phyloP scores from a whole-genome alignment of 306 rosid species.

The Inga laurina region DNA sequence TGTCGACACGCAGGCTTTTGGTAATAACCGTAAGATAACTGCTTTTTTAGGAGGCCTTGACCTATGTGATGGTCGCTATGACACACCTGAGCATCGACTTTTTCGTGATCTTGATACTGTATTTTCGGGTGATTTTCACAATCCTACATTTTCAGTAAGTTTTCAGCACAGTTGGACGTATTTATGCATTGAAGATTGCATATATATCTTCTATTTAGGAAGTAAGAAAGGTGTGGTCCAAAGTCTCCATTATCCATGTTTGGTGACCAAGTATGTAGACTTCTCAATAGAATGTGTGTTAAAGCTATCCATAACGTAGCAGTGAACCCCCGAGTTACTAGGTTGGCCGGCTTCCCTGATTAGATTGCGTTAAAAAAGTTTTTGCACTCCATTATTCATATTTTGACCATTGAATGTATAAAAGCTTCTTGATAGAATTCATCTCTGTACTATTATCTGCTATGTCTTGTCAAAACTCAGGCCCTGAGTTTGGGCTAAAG shows the following conservation, averaged over 20 bases:
- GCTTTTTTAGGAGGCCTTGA: constrained; percentile 93
- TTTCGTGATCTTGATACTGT: constrained; percentile 72
- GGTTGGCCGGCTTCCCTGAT: background rate
- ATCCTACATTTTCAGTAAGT: constrained; percentile 87
- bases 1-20: constrained; percentile 79
- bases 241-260: background rate
- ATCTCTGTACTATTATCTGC: constrained; percentile 9
- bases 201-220: constrained; percentile 23
- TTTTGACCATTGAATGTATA: constrained; percentile 5
- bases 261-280: background rate
- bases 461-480: background rate
- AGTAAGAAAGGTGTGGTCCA: constrained; percentile 5
- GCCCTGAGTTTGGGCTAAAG: constrained; percentile 17
- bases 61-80: constrained; percentile 95
- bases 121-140: constrained; percentile 73
- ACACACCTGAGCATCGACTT: constrained; percentile 90
- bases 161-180: constrained; percentile 11
- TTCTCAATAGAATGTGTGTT: constrained; percentile 20
- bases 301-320: background rate
- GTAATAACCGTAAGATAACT: constrained; percentile 81
- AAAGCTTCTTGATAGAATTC: constrained; percentile 14
- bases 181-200: constrained; percentile 15
- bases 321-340: constrained; percentile 4
- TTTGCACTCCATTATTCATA: background rate
- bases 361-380: background rate